phyloP scores from a whole-genome alignment of 331 rosid genomes.

The Acacia pycnantha region DNA sequence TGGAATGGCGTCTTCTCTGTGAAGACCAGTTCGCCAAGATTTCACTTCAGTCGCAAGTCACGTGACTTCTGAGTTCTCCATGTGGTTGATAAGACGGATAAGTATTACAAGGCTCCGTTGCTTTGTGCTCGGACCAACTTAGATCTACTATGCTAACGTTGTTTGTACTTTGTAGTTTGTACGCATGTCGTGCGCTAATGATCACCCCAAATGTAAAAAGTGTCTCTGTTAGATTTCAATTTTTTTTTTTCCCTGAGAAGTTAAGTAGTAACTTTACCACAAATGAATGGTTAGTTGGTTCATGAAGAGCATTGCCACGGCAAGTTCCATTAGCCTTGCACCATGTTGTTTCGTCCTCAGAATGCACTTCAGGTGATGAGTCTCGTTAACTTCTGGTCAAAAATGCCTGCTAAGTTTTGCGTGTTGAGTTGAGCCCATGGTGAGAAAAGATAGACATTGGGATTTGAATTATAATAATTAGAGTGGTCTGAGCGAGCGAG shows the following conservation, averaged over 20 bases:
- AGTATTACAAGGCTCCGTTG: not conserved
- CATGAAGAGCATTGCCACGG: not conserved
- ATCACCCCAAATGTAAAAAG: constrained; percentile 9
- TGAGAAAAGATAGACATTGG: constrained; percentile 55
- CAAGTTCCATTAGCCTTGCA: not conserved
- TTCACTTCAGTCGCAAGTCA: constrained; percentile 42
- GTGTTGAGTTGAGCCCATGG: constrained; percentile 16
- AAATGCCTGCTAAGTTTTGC: constrained; percentile 23
- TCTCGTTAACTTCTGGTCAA: constrained; percentile 32
- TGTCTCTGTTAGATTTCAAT: not conserved
- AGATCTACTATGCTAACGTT: not conserved
- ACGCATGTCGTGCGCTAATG: constrained; percentile 8
- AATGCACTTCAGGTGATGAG: not conserved
- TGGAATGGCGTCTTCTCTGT: constrained; percentile 85
- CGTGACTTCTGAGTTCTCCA: constrained; percentile 50
- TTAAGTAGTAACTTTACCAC: not conserved
- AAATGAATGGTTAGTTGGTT: not conserved
- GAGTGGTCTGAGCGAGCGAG: constrained; percentile 17
- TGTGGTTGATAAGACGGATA: constrained; percentile 26
- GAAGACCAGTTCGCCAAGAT: constrained; percentile 28
- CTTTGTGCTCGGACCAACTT: not conserved
- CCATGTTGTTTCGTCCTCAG: not conserved
- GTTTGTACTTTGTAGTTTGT: not conserved
- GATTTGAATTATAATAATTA: constrained; percentile 54
- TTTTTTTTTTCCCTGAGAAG: not conserved